Base-by-base conservation (phyloP, 2,329 filamentous ascomycete species). In the Aspergillus sp. region DNA sequence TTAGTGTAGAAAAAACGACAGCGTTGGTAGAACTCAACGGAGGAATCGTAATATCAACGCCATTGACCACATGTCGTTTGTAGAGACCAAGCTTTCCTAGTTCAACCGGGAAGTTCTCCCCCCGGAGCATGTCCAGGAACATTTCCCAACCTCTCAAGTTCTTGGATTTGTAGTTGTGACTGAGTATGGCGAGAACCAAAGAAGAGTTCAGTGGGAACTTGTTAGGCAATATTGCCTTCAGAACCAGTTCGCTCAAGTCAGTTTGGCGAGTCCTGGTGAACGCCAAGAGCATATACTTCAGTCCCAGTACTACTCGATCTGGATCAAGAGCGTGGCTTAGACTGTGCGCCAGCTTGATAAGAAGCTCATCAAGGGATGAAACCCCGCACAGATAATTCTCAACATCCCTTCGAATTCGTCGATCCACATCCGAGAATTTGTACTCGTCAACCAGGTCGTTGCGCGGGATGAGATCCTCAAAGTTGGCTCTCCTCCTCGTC, bases 61-160 rank as follows among this genome's bases (percentile, higher is more conserved):
- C 74, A 59, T 77, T 77, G 58, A 78, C 61, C 6, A 65, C 66
- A 32, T 60, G 62, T n/a, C 59, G 62, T 49, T 63, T 64, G 54
- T 69, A 77, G 22, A 57, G 61, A 9, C 65, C 63, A 16, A 70
- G 57, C 5, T 62, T 63, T 2, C 68, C 68, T 54, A 78, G 54
- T 39, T 77, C 76, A 9, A 74, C 67, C 9, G 72, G 68, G 49
- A 73, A 75, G 2, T 69, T 67, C 32, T 72, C 64, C 3, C 74
- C 75, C 32, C 70, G 68, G 11, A 78, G 61, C 68, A 74, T 73
- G 47, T 71, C 64, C 32, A 79, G 59, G 54, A 78, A 77, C 22
- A 72, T 57, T 53, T 79, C 75, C 46, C 78, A 78, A n/a, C 70
- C 68, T 47, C 72, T 73, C 4, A 79, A 67, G 49, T 79, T 75